These are phyloP conservation scores for Erodium moschatum DNA, from an alignment of 441 rosid genomes.

Conservation along the genomic window DNA sequence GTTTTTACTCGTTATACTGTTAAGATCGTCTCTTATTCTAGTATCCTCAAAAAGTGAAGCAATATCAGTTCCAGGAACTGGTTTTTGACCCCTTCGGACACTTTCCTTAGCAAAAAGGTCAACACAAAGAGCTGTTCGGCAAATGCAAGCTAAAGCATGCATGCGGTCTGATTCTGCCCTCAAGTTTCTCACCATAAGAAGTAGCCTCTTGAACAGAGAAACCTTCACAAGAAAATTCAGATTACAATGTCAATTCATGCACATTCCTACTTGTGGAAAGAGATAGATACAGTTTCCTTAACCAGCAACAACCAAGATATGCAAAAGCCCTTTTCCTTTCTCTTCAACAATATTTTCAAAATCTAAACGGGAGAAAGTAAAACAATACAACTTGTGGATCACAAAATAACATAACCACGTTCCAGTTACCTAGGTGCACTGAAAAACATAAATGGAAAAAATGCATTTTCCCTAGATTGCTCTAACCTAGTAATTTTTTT, in stretches of 20 bases:
- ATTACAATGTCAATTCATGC: constrained; percentile 22
- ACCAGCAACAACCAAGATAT: not conserved
- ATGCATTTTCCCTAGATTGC: not conserved
- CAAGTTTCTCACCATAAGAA: constrained; percentile 94
- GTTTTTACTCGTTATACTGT: constrained; percentile 68
- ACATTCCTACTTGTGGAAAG: constrained; percentile 8
- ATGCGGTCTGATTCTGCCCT: constrained; percentile 98
- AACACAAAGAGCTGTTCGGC: constrained; percentile 96
- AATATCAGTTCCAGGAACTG: constrained; percentile 91
- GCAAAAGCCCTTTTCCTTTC: not conserved
- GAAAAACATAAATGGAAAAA: not conserved
- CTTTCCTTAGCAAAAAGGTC: constrained; percentile 97
- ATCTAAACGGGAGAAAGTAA: not conserved
- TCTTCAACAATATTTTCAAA: not conserved
- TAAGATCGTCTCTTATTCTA: constrained; percentile 79
- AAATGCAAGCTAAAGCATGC: constrained; percentile 97
- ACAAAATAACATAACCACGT: not conserved
- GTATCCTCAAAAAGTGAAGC: constrained; percentile 95
- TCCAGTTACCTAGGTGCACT: not conserved
- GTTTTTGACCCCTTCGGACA: constrained; percentile 96
- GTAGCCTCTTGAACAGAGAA: constrained; percentile 84
- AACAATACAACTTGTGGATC: not conserved
- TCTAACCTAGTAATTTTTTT: not conserved
- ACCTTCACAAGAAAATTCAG: constrained; percentile 43
- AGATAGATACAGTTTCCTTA: not conserved